Evolutionary conservation across 768 basidiomycete genomes (phyloP), one percentile per base, ranked within the genome.

Genomic region (Boletus fagicola): DNA sequence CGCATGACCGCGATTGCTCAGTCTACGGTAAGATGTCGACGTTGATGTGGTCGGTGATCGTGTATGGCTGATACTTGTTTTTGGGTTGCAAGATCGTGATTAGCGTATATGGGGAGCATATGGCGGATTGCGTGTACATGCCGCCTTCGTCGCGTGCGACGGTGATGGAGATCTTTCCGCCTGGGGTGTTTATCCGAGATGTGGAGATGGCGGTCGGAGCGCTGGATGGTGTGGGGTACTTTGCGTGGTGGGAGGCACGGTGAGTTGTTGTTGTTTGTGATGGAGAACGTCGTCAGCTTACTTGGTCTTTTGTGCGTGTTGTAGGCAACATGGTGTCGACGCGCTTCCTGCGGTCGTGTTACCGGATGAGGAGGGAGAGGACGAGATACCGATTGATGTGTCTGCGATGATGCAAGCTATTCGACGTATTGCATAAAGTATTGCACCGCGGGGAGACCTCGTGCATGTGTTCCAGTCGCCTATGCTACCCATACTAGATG

Each of bases 91-190:
- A 88, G 87, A 72, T 89, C 55, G 71, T 88, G 31, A 61, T 90
- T 38, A 84, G 87, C 39, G 80, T 83, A 18, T 75, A 84, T 62
- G 82, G 87, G 4, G 66, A 75, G 51, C 81, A 85, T 59, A 78
- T 92, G 30, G 76, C 88, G 61, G 89, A 92, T 66, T 71, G 82
- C 53, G 70, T 88, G 16, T 92, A 85, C 74, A 84, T 92, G 82
- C 82, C 80, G 56, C 81, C 80, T 5, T 80, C 83, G 26, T 63
- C 77, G 16, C 75, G 80, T 26, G 78, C 88, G 22, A 84, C 85
- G 4, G 76, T 92, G 36, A 82, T 92, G 75, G 92, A 94, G 72
- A 78, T 93, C 64, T 92, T 89, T 73, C 87, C 84, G 20, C 74
- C 79, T 3, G 81, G 80, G n/a, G 78, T 78, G 20, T 92, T 88